A percentile compares a stretch with the other conserved stretches of the same genome.
These are phyloP conservation scores for Agrocybe chaxingu DNA, from an alignment of 768 basidiomycete species.

Conservation along the genomic window DNA sequence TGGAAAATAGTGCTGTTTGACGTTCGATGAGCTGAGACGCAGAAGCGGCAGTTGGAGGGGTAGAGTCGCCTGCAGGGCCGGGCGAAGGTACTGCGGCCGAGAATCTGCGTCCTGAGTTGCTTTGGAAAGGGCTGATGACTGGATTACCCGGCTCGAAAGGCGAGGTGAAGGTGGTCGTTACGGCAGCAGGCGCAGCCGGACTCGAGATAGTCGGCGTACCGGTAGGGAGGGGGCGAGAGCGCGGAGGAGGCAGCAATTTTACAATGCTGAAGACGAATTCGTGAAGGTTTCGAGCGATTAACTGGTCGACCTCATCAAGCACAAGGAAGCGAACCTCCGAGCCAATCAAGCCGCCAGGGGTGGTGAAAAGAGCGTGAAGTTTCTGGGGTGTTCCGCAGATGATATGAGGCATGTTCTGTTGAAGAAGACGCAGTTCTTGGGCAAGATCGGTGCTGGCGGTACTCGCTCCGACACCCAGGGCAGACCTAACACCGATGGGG, in stretches of 20 bases:
- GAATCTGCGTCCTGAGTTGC: conserved; percentile 49
- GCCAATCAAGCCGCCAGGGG: conserved; percentile 72
- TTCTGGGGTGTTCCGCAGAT: conserved; percentile 98
- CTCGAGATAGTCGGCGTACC: conserved; percentile 28
- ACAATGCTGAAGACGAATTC: conserved; percentile 94
- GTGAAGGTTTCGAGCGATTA: conserved; percentile 95
- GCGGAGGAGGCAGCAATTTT: conserved; percentile 86
- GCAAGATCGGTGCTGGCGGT: conserved; percentile 57
- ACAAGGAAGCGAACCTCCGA: conserved; percentile 91
- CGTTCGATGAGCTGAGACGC: conserved; percentile 56
- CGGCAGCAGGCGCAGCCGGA: conserved; percentile 17
- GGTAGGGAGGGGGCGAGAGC: conserved; percentile 57
- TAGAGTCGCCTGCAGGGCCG: conserved; percentile 28
- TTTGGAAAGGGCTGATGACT: conserved; percentile 33
- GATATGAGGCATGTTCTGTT: conserved; percentile 92
- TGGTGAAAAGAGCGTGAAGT: conserved; percentile 86
- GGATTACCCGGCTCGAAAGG: conserved; percentile 42
- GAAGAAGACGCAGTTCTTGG: conserved; percentile 79
- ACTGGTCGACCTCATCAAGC: conserved; percentile 95
- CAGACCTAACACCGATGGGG: conserved; percentile 88
- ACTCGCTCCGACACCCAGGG: conserved; percentile 80
- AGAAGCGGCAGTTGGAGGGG: conserved; percentile 17
- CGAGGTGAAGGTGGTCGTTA: conserved; percentile 40
- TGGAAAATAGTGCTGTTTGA: conserved; percentile 93
- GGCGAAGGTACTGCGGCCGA: conserved; percentile 54